Evolutionary conservation across 192 early-diverging fungal genomes (phyloP).

Genomic region (Backusella morwellensis): DNA sequence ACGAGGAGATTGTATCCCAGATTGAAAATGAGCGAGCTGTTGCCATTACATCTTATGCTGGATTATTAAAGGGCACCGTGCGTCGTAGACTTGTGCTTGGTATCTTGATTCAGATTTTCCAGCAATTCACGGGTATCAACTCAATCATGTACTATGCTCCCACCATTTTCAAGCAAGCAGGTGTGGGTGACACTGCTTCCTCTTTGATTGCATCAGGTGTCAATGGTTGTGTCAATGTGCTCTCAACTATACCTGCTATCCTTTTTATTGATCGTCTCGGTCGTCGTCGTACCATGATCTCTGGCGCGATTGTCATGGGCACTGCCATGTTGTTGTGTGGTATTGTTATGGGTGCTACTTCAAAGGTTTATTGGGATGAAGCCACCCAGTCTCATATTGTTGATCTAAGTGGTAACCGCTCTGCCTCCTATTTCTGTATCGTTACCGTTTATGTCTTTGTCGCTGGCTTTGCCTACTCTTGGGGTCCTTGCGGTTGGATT

Average conservation of each 20-base stretch:
- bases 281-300: slow-evolving; percentile 70
- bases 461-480: slow-evolving; percentile 71
- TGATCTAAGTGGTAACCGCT: slow-evolving; percentile 11
- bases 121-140: slow-evolving; percentile 87
- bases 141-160: slow-evolving; percentile 71
- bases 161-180: slow-evolving; percentile 36
- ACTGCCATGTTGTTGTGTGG: slow-evolving; percentile 27
- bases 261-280: slow-evolving; percentile 78
- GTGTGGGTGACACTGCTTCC: slow-evolving; percentile 23
- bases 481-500: slow-evolving; percentile 93
- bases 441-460: slow-evolving; percentile 59
- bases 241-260: slow-evolving; percentile 83
- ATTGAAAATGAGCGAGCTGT: slow-evolving; percentile 60
- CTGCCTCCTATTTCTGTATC: slow-evolving; percentile 36
- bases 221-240: slow-evolving; percentile 66
- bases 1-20: slow-evolving; percentile 67
- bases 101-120: slow-evolving; percentile 71
- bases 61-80: slow-evolving; percentile 45
- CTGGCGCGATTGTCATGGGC: slow-evolving; percentile 67
- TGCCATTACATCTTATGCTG: slow-evolving; percentile 56
- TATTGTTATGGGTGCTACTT: slow-evolving; percentile 38
- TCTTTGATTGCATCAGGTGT: slow-evolving; percentile 36
- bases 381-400: slow-evolving; percentile 6
- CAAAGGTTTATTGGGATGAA: slow-evolving; percentile 33
- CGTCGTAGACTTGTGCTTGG: slow-evolving; percentile 62